A percentile compares a stretch with the other conserved stretches of the same genome.
Conservation (phyloP, 352 stramenopile genomes). For the Pythium pyrilobum region DNA sequence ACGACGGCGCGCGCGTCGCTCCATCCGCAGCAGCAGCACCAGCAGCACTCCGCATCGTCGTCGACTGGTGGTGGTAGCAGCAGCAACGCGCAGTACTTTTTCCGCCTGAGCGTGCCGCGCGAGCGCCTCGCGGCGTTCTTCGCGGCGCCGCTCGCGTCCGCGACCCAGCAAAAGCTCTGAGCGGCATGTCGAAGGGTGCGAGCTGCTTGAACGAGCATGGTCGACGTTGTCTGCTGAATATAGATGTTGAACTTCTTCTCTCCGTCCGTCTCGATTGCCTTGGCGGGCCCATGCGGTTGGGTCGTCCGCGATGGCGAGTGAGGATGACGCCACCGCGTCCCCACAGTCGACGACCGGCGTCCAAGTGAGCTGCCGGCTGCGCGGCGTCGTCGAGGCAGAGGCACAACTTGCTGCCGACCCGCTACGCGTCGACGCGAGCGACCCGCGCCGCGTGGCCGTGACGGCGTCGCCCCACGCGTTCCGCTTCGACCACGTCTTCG, state of each 20-base stretch:
- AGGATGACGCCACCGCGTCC: too few relatives aligned
- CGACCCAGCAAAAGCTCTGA: constrained; percentile 15
- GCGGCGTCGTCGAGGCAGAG: constrained; percentile 5
- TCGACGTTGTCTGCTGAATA: neutral
- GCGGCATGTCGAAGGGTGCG: too few relatives aligned
- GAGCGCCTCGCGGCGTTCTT: constrained; percentile 56
- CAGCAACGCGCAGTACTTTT: constrained; percentile 44
- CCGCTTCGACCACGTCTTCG: constrained; percentile 50
- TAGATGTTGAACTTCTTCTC: too few relatives aligned
- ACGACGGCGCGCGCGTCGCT: constrained; percentile 12
- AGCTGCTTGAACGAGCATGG: too few relatives aligned
- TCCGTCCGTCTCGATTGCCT: too few relatives aligned
- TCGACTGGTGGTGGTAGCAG: neutral
- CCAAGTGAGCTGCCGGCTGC: constrained; percentile 64
- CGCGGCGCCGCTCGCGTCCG: constrained; percentile 22
- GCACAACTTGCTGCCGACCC: neutral
- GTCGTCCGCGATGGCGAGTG: neutral
- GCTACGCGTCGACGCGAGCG: neutral
- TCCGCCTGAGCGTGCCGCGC: constrained; percentile 38
- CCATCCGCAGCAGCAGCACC: neutral
- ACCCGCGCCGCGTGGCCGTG: constrained; percentile 6
- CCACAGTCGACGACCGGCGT: constrained; percentile 21
- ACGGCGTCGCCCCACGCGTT: constrained; percentile 13
- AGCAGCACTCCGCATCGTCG: neutral
- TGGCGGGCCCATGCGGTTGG: too few relatives aligned